Evolutionary conservation across 192 early-diverging fungal genomes (phyloP).

Genomic region (Backusella circina): DNA sequence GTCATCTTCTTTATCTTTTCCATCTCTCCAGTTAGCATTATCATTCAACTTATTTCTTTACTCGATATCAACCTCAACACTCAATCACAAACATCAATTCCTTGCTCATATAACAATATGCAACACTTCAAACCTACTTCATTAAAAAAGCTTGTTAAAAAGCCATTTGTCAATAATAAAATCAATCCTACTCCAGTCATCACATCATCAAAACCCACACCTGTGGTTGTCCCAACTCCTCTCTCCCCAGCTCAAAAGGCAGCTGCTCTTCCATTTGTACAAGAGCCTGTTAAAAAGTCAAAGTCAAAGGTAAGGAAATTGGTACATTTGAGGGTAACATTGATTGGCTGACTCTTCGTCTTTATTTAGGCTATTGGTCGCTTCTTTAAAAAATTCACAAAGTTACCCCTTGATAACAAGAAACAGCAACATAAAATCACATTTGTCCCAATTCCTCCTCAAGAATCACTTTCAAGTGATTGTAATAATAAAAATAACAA

Average conservation of each 20-base stretch:
- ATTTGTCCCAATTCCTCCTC: background rate
- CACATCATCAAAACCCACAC: background rate
- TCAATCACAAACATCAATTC: background rate
- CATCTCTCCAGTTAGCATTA: background rate
- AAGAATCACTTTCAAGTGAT: background rate
- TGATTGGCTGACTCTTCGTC: constrained; percentile 2
- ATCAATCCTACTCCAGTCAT: background rate
- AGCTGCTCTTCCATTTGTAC: constrained; percentile 3
- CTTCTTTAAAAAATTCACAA: constrained; percentile 4
- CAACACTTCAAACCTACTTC: background rate
- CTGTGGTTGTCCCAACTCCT: background rate
- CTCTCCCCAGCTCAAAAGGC: constrained; percentile 5
- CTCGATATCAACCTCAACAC: background rate
- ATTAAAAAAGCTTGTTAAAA: background rate
- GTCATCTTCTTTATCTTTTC: background rate
- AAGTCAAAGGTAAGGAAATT: background rate
- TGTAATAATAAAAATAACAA: background rate
- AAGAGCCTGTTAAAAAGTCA: background rate
- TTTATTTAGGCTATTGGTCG: background rate
- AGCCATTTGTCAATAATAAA: background rate
- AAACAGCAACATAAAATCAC: constrained; percentile 7
- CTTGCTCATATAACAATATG: background rate
- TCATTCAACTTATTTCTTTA: background rate
- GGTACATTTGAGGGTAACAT: background rate
- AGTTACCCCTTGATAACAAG: background rate